A percentile compares a stretch with the other conserved stretches of the same genome.
These are phyloP conservation scores for Leucosporidium creatinivorum DNA, from an alignment of 768 basidiomycete species.

Conservation along the genomic window DNA sequence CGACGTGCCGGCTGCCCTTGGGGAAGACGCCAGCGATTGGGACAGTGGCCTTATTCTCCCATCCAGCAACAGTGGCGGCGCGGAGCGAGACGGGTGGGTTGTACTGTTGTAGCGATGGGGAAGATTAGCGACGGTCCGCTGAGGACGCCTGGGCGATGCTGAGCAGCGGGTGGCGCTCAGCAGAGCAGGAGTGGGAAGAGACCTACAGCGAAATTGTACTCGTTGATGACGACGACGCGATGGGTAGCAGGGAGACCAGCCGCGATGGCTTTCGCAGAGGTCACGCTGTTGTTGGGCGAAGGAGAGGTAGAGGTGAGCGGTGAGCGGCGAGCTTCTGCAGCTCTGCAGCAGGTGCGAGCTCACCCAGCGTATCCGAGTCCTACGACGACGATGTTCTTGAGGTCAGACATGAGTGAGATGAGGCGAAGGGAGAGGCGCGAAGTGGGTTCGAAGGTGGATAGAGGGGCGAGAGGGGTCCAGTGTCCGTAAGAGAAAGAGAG, in stretches of 20 bases:
- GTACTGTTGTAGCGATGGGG: background rate
- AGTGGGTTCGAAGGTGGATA: too few relatives aligned
- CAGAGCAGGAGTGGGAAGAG: too few relatives aligned
- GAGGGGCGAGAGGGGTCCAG: too few relatives aligned
- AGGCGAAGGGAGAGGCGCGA: too few relatives aligned
- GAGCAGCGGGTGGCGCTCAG: too few relatives aligned
- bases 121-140: too few relatives aligned
- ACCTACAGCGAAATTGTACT: too few relatives aligned
- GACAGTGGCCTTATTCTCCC: conserved; percentile 21
- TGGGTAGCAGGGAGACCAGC: background rate
- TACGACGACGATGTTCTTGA: conserved; percentile 23
- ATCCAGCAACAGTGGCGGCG: conserved; percentile 10
- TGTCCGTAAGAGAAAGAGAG: too few relatives aligned
- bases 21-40: conserved; percentile 7
- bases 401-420: background rate
- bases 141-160: background rate
- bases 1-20: background rate
- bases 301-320: too few relatives aligned
- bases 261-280: conserved; percentile 2
- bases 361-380: conserved; percentile 10
- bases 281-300: background rate
- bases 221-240: conserved; percentile 15
- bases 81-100: background rate
- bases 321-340: too few relatives aligned
- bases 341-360: too few relatives aligned